Percentiles rank a stretch among this genome's conserved stretches.
phyloP scores from a whole-genome alignment of 1,139 yeast genomes.

The Taphrina confusa region DNA sequence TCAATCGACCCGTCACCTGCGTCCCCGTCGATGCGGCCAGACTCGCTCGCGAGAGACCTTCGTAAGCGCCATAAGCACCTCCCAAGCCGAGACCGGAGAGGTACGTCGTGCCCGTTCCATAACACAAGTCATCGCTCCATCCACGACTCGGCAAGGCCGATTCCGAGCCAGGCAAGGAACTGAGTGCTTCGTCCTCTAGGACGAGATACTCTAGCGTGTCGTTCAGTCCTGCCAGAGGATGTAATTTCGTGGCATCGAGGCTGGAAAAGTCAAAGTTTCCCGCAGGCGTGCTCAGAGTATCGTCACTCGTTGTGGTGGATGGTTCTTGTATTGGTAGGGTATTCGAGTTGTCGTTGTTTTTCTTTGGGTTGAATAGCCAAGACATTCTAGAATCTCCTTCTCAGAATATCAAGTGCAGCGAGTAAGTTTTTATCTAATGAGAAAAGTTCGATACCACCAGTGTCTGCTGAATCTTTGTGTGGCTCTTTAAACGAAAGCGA shows the following conservation, averaged over 20 bases:
- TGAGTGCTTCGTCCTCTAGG: slow-evolving; percentile 78
- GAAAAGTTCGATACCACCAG: too few species aligned
- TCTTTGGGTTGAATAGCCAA: slow-evolving; percentile 24
- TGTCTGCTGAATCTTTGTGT: too few species aligned
- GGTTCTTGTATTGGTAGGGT: neutral
- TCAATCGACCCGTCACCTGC: slow-evolving; percentile 53
- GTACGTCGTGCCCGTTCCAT: slow-evolving; percentile 95
- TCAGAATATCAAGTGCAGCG: too few species aligned
- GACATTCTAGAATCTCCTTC: slow-evolving; percentile 9
- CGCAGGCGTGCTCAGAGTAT: neutral
- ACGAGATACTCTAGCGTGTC: slow-evolving; percentile 89
- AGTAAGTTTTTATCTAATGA: too few species aligned
- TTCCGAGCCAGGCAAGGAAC: slow-evolving; percentile 77
- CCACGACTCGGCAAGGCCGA: slow-evolving; percentile 92
- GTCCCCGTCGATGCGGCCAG: slow-evolving; percentile 59
- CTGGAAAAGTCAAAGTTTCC: slow-evolving; percentile 28
- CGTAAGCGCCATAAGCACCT: slow-evolving; percentile 83
- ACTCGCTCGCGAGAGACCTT: slow-evolving; percentile 72
- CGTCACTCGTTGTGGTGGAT: neutral
- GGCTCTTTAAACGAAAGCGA: too few species aligned
- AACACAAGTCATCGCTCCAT: slow-evolving; percentile 95
- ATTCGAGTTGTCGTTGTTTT: neutral
- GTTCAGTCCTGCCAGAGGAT: slow-evolving; percentile 86
- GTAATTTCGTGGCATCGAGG: slow-evolving; percentile 68
- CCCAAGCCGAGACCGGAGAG: slow-evolving; percentile 69